phyloP scores from a whole-genome alignment of 345 rosid species.

The Citrus mangshanensis region DNA sequence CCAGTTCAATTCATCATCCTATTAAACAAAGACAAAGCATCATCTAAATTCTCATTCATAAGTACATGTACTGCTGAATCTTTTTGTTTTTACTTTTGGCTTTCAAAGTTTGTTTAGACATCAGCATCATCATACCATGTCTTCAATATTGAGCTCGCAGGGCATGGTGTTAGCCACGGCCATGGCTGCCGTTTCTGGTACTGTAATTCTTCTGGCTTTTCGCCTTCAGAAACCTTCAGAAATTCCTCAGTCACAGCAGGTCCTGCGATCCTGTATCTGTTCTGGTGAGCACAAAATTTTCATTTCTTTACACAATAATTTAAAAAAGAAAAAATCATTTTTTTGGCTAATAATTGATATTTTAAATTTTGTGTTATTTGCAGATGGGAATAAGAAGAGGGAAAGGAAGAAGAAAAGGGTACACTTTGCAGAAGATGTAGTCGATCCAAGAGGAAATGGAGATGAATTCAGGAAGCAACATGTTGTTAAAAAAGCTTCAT shows the following conservation, averaged over 20 bases:
- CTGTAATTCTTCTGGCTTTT: constrained; percentile 62
- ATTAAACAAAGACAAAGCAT: no score
- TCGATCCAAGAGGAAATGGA: constrained; percentile 50
- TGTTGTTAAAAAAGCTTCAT: constrained; percentile 7
- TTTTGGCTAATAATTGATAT: no score
- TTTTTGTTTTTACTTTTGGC: neutral
- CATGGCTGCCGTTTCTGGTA: constrained; percentile 82
- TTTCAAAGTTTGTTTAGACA: neutral
- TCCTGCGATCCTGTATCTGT: constrained; percentile 51
- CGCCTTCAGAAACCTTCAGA: constrained; percentile 52
- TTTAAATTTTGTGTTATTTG: neutral
- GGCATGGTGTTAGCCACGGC: constrained; percentile 65
- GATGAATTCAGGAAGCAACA: constrained; percentile 42
- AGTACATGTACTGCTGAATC: neutral
- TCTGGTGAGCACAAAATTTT: constrained; percentile 31
- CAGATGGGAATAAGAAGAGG: constrained; percentile 33
- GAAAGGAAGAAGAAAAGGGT: constrained; percentile 48
- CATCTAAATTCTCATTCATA: neutral
- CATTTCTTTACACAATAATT: neutral
- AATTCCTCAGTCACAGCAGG: constrained; percentile 21
- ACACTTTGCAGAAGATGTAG: constrained; percentile 56
- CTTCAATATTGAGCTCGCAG: constrained; percentile 53
- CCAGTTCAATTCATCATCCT: neutral
- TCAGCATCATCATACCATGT: constrained; percentile 23
- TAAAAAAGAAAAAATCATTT: no score